Percentiles rank a stretch among this genome's conserved stretches.
Evolutionary conservation across 257 asterid species (phyloP).

Genomic region (Eucommia ulmoides): DNA sequence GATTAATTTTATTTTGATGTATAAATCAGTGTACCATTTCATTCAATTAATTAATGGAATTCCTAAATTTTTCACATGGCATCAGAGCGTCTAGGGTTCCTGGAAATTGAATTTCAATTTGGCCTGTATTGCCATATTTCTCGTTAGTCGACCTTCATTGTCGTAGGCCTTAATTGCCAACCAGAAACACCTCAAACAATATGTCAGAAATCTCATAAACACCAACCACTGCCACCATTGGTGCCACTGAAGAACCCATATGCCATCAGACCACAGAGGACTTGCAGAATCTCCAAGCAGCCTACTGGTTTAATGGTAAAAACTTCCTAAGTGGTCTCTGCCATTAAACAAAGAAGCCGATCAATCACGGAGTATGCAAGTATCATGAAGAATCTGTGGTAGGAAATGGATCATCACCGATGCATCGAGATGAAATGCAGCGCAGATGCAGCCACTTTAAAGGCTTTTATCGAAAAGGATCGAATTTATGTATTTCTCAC

Average conservation of each 20-base stretch:
- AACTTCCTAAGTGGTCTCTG: not conserved
- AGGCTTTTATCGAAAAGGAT: not conserved
- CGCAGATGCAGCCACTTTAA: not conserved
- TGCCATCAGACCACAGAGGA: not conserved
- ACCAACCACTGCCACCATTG: no score
- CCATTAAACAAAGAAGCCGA: not conserved
- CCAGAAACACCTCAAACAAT: no score
- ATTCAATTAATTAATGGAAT: no score
- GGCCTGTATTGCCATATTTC: no score
- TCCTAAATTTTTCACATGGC: no score
- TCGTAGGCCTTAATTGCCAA: no score
- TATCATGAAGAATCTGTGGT: not conserved
- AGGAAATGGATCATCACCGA: not conserved
- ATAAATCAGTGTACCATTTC: no score
- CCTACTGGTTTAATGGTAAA: not conserved
- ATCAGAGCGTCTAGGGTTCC: no score
- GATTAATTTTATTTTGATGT: no score
- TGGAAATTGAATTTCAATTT: no score
- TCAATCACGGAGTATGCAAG: not conserved
- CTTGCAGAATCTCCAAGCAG: not conserved
- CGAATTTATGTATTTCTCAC: not conserved
- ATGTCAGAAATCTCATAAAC: no score
- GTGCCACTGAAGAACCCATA: not conserved
- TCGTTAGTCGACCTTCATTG: no score
- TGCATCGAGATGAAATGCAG: not conserved